Conservation (phyloP, 257 asterid genomes). For the Ilex aquifolium region DNA sequence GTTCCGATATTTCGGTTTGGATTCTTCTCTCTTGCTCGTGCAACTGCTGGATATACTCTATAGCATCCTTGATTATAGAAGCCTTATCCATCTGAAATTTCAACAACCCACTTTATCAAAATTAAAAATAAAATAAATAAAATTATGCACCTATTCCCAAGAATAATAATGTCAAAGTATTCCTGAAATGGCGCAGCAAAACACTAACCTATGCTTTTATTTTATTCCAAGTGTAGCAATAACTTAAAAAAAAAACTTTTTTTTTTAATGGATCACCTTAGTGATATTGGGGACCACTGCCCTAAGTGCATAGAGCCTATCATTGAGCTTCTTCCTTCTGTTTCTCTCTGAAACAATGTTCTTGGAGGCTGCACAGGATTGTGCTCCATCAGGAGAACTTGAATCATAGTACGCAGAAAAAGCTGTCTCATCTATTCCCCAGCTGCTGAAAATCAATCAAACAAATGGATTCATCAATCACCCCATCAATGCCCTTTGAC, state of each 20-base stretch:
- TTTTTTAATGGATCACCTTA: constrained; percentile 31
- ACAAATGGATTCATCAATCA: neutral
- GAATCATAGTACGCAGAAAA: constrained; percentile 57
- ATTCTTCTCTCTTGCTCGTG: constrained; percentile 56
- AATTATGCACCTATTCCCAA: no score
- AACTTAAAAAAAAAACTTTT: neutral
- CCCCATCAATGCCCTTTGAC: neutral
- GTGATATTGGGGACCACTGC: constrained; percentile 81
- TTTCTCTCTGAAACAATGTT: constrained; percentile 74
- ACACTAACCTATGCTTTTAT: no score
- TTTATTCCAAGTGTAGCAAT: neutral
- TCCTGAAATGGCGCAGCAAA: no score
- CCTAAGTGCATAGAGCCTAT: constrained; percentile 67
- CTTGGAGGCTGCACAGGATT: constrained; percentile 48
- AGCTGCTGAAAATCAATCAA: constrained; percentile 19
- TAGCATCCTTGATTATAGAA: constrained; percentile 80
- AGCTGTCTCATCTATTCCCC: constrained; percentile 38
- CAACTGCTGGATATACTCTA: constrained; percentile 55
- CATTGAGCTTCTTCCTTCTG: constrained; percentile 70
- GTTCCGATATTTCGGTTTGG: constrained; percentile 46
- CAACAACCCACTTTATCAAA: no score
- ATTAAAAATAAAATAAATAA: no score
- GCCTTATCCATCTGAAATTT: constrained; percentile 77
- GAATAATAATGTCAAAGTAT: no score
- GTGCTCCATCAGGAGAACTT: constrained; percentile 64